These are phyloP conservation scores for Podospora sp. DNA, from an alignment of 495 filamentous ascomycete genomes.

Conservation along the genomic window DNA sequence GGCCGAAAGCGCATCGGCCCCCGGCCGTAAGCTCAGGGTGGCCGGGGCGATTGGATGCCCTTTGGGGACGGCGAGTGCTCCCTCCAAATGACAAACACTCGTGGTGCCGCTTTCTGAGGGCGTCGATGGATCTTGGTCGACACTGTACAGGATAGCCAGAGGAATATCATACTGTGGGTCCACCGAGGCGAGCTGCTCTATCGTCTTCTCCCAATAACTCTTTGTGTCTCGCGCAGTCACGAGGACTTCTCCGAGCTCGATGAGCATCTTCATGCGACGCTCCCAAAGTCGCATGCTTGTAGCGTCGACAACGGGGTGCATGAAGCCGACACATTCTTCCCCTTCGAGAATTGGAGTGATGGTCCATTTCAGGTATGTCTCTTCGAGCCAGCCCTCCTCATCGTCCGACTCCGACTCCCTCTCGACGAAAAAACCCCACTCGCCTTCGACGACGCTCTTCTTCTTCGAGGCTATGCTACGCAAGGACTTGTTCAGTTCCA, in stretches of 20 bases:
- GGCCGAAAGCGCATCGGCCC: conserved; percentile 53
- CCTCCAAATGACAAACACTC: conserved; percentile 56
- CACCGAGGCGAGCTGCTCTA: conserved; percentile 34
- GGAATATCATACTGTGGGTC: conserved; percentile 55
- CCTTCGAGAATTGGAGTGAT: conserved; percentile 60
- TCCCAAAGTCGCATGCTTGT: conserved; percentile 43
- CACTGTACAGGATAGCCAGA: conserved; percentile 60
- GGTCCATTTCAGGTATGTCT: conserved; percentile 65
- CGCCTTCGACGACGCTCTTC: conserved; percentile 37
- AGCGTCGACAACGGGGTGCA: conserved; percentile 39
- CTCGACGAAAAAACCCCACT: conserved; percentile 51
- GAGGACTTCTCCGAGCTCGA: conserved; percentile 38
- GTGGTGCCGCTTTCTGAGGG: conserved; percentile 39
- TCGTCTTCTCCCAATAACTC: conserved; percentile 40
- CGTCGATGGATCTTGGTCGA: conserved; percentile 48
- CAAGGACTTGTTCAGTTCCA: conserved; percentile 39
- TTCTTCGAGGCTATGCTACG: conserved; percentile 27
- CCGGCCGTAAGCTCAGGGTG: conserved; percentile 53
- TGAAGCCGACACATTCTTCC: conserved; percentile 49
- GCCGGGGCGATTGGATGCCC: conserved; percentile 55
- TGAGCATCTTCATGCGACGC: conserved; percentile 44
- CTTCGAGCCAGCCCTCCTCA: conserved; percentile 55
- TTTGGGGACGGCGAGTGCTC: conserved; percentile 60
- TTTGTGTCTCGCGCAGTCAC: conserved; percentile 36
- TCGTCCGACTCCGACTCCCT: conserved; percentile 34